Base-by-base conservation (phyloP, 2,329 filamentous ascomycete genomes). In the Sporothrix protearum region DNA sequence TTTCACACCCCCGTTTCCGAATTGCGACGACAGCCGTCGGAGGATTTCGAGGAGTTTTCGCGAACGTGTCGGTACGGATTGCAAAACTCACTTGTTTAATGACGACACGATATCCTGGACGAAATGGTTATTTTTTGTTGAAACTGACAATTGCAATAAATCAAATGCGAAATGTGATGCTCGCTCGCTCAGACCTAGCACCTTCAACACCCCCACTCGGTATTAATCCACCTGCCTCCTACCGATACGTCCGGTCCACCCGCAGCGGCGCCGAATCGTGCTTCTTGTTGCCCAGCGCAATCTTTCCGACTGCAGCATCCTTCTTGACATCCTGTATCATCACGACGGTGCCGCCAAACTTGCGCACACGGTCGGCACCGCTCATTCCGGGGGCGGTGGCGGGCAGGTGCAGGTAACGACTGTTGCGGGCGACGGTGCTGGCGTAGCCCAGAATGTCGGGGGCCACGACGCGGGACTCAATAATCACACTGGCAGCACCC, bases 301-400 rank as follows among this genome's bases (percentile, higher is more conserved):
- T 74, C 71, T 72, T 72, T 28, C 71, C 73, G 4, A 74, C 73
- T 5, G 70, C 61, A 14, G 69, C 68, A 9, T 72, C 66, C 36
- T 49, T 49, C 47, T 75, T 73, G 12, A 73, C 73, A 42, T 76
- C 75, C 57, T 75, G 72, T 71, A 75, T 74, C 74, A 74, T 73
- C 14, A 71, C 66, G n/a, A 71, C 70, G 1, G 70, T 68, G n/a
- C 69, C 68, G 36, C 74, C 74, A 51, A 76, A 59, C 45, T 70
- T 51, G 71, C 70, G 71, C 39, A 73, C 68, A 14, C 49, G 70
- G 70, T 73, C 73, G 7, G 51, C 61, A 57, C 71, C 70, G 45
- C 73, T 73, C 68, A 74, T 68, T 53, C 42, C 66, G 59, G 74
- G 71, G 8, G 63, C 69, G 49, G 72, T 73, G 53, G 70, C 73